Percentiles rank a stretch among this genome's conserved stretches.
Conservation (phyloP, 306 rosid genomes). For the Vigna hirtella region DNA sequence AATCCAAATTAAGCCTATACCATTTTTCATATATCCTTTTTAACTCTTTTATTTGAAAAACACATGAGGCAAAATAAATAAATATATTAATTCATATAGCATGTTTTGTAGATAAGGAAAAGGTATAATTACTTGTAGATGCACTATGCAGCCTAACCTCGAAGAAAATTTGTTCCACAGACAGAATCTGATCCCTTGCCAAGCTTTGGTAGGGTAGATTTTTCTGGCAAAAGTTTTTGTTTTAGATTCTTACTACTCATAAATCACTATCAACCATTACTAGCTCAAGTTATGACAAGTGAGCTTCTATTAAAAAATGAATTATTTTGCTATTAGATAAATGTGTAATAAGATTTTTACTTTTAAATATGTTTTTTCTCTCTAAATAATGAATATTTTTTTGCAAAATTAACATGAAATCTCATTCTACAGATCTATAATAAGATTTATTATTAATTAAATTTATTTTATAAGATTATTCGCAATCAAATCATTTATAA, state of each 20-base stretch:
- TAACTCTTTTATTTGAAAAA: neutral
- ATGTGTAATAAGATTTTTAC: no score
- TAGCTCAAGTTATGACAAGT: neutral
- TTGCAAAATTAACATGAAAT: no score
- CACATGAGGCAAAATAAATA: neutral
- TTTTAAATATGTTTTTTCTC: no score
- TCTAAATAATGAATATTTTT: no score
- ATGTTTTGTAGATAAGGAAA: constrained; percentile 20
- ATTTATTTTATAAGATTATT: no score
- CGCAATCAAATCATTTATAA: no score
- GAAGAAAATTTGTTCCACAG: constrained; percentile 28
- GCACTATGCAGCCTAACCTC: constrained; percentile 20
- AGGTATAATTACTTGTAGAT: constrained; percentile 15
- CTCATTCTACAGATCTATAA: no score
- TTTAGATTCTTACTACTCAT: neutral
- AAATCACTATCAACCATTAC: neutral
- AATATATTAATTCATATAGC: neutral
- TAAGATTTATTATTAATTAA: no score
- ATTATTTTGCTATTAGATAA: no score
- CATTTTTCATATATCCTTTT: neutral
- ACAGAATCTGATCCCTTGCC: constrained; percentile 39
- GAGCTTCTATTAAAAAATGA: no score
- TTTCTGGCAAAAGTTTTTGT: constrained; percentile 15
- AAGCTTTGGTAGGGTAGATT: constrained; percentile 15
- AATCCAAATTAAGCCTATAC: constrained; percentile 26